A percentile compares a stretch with the other conserved stretches of the same genome.
phyloP scores from a whole-genome alignment of 208 protist genomes.

The Blastocrithidia nonstop region DNA sequence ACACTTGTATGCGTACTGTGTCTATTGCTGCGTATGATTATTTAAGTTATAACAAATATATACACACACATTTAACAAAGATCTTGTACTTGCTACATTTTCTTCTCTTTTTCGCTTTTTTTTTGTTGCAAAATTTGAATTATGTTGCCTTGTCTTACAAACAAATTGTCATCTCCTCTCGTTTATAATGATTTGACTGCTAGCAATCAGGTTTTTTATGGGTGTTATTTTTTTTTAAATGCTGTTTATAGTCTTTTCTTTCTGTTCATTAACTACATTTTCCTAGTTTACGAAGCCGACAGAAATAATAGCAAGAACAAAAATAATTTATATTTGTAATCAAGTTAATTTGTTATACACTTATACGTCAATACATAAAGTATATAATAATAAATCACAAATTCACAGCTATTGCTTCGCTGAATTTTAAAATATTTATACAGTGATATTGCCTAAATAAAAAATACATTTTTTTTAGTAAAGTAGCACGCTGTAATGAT shows the following conservation, averaged over 20 bases:
- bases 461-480: conserved; percentile 3
- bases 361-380: background rate
- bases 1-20: conserved; percentile 18
- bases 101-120: background rate
- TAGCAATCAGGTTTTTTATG: too few species aligned
- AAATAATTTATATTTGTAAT: too few species aligned
- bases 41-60: background rate
- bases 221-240: too few species aligned
- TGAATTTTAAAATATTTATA: background rate
- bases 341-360: too few species aligned
- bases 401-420: background rate
- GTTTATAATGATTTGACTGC: conserved; percentile 2
- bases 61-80: background rate
- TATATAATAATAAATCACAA: conserved; percentile 2
- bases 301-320: too few species aligned
- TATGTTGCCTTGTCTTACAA: too few species aligned
- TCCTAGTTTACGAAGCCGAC: too few species aligned
- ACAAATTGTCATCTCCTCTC: conserved; percentile 7
- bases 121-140: background rate
- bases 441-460: conserved; percentile 3
- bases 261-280: too few species aligned
- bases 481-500: conserved; percentile 64
- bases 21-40: conserved; percentile 11
- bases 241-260: too few species aligned
- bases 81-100: background rate